Conservation (phyloP, 2,329 filamentous ascomycete species). For the Zymoseptoria tritici region DNA sequence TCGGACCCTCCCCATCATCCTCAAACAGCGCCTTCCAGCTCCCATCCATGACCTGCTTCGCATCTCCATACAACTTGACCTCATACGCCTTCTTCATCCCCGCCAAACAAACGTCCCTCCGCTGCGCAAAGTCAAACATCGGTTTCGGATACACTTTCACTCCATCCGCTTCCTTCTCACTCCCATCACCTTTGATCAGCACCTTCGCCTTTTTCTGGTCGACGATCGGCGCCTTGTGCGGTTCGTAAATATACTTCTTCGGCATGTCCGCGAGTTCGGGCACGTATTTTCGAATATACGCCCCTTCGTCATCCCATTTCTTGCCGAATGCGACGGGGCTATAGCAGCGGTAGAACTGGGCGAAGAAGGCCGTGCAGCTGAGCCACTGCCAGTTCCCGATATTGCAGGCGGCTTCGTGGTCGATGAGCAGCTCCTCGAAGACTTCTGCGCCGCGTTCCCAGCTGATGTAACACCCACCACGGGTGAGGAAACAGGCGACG, state of each 20-base stretch:
- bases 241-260: constrained; percentile 70
- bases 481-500: constrained; percentile 74
- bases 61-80: constrained; percentile 57
- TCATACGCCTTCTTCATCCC: constrained; percentile 65
- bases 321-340: constrained; percentile 63
- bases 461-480: constrained; percentile 68
- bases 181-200: constrained; percentile 47
- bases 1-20: constrained; percentile 40
- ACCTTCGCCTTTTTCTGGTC: constrained; percentile 65
- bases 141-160: constrained; percentile 58
- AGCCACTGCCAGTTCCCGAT: constrained; percentile 75
- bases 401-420: constrained; percentile 68
- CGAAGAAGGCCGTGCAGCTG: constrained; percentile 66
- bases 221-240: constrained; percentile 62
- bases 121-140: constrained; percentile 66
- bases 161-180: constrained; percentile 34
- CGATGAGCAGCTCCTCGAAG: constrained; percentile 68
- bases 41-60: constrained; percentile 55
- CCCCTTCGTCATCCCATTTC: constrained; percentile 66
- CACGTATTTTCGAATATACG: constrained; percentile 57
- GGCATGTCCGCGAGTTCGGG: constrained; percentile 58
- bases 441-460: constrained; percentile 75
- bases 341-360: constrained; percentile 65
- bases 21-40: constrained; percentile 47
- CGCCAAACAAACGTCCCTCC: constrained; percentile 55